Base-by-base conservation (phyloP, 495 filamentous ascomycete genomes). In the Aspergillus avenaceus region DNA sequence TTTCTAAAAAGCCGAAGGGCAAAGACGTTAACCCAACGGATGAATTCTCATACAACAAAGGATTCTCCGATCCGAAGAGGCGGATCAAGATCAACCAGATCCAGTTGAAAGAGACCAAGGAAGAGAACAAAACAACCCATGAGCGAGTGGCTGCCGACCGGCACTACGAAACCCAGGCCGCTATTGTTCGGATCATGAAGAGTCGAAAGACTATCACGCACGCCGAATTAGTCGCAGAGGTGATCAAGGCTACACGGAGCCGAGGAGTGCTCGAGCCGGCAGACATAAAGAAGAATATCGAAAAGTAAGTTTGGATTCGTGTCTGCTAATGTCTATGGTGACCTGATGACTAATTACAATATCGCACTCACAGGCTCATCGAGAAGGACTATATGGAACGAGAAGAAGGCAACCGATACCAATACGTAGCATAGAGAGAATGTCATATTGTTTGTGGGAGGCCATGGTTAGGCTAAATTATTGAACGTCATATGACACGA, bases 61-160 rank as follows among this genome's bases (percentile, higher is more conserved):
- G 58, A 14, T 99, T 99, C 67, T 70, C 70, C 14, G 85, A 96
- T 55, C 77, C 79, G 23, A 95, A 96, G 69, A 88, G 85, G 69
- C 85, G 90, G 49, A 84, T 99, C 69, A 97, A 99, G 74, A 96
- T 97, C 75, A 98, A 97, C 70, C 89, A 95, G 68, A 90, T 99
- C 50, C 95, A 99, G 69, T 78, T 97, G 41, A 92, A 91, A 65
- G 95, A 97, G 71, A 97, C 95, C 7, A 82, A 80, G 51, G 75
- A 86, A 59, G 93, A 99, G 73, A 96, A 96, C 65, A 85, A 90
- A 65, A 87, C 86, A 57, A 97, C 91, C 2, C 90, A 97, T 63
- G 86, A 96, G 68, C 77, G 88, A 4, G 90, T 97, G 0, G 85
- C 85, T 2, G 85, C 85, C 24, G 95, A 99, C 59, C 76, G 93